These are phyloP conservation scores for Calonectria leucothoes DNA, from an alignment of 2,329 filamentous ascomycete genomes.

Conservation along the genomic window DNA sequence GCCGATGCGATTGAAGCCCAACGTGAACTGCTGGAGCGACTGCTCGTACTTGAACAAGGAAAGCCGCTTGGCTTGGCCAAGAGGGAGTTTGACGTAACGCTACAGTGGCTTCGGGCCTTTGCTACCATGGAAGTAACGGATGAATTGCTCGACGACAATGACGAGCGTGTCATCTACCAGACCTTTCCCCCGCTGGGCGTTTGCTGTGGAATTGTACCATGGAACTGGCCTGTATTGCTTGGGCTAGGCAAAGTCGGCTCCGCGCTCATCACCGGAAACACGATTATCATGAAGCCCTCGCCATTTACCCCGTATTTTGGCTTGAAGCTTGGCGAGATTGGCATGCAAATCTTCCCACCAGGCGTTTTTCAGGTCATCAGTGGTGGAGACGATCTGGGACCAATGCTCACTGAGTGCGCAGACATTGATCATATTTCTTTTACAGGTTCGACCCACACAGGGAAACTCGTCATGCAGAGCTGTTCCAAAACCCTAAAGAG, in stretches of 20 bases:
- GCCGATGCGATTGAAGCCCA: no score
- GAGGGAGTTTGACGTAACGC: no score
- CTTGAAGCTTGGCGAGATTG: conserved; percentile 70
- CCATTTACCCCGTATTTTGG: conserved; percentile 68
- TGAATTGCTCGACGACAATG: no score
- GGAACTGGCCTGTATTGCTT: conserved; percentile 67
- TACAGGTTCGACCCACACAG: conserved; percentile 70
- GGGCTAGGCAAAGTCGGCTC: conserved; percentile 66
- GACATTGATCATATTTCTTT: conserved; percentile 73
- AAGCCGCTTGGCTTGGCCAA: no score
- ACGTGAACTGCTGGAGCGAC: no score
- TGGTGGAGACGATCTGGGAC: conserved; percentile 71
- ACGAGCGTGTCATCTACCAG: not conserved
- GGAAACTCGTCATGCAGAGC: conserved; percentile 69
- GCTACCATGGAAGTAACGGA: no score
- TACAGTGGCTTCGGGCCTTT: no score
- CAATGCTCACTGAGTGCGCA: conserved; percentile 67
- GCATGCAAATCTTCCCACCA: conserved; percentile 67
- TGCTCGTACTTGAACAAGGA: no score
- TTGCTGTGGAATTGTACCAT: conserved; percentile 61
- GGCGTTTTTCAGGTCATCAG: conserved; percentile 72
- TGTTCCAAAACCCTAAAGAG: conserved; percentile 69
- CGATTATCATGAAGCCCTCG: conserved; percentile 67
- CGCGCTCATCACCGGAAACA: conserved; percentile 66
- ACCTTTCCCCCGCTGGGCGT: conserved; percentile 56